Base-by-base conservation (phyloP, 2,329 filamentous ascomycete genomes). In the Trichoderma guizhouense region DNA sequence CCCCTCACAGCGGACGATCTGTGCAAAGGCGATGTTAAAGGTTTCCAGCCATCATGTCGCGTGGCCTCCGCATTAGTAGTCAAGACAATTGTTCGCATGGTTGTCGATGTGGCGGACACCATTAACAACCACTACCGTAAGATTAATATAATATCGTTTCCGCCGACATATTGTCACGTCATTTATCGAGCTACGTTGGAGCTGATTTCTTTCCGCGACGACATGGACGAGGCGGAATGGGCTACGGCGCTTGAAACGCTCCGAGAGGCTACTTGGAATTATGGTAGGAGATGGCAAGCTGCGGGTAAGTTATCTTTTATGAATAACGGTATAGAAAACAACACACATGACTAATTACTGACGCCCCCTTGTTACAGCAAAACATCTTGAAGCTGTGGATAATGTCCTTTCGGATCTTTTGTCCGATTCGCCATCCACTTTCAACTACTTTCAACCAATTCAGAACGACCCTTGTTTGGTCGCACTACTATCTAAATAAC, bases 271-370 rank as follows among this genome's bases (percentile, higher is more conserved):
- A 71, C 47, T 18, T 68, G 64, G 62, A 60, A 67, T 18, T 71
- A 67, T 12, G 57, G 69, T 12, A 57, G 63, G 24, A 71, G 69
- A 24, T 71, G 69, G 69, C 69, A 68, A 12, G 69, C 64, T 36
- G 63, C 69, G 43, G 63, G 62, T 61, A 32, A 6, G 53, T 71
- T 5, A 3, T 24, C 5, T 12, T 14, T 9, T 9, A 8, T 39
- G 36, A 15, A 26, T 53, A 2, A 7, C n/a, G 12, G 5, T 28
- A 8, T 18, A 11, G 9, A 30, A 34, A 21, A 8, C 6, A 57
- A 7, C 6, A 28, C 6, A 28, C 3, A 12, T 58, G 32, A 9
- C 24, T 57, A 47, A 26, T 28, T 18, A 24, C 34, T 24, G n/a
- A 47, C 7, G 14, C 15, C 2, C 0, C 39, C 4, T 21, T 14